phyloP scores from a whole-genome alignment of 768 basidiomycete genomes.

The Suillus discolor region DNA sequence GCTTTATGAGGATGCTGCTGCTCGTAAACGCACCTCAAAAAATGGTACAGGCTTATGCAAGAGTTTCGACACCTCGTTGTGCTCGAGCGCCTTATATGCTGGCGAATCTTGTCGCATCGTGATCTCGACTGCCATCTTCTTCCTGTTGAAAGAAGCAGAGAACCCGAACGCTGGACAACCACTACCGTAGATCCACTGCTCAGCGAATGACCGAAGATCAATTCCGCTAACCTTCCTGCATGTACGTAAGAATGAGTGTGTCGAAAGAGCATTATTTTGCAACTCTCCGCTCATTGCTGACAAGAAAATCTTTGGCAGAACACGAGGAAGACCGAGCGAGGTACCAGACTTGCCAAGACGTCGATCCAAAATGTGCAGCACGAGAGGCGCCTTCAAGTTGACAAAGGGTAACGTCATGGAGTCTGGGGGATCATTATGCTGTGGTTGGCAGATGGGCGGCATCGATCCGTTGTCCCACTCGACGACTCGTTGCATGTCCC shows the following conservation, averaged over 20 bases:
- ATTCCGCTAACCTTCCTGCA: constrained; percentile 94
- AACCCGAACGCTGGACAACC: constrained; percentile 93
- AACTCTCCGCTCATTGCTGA: constrained; percentile 93
- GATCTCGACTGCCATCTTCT: constrained; percentile 98
- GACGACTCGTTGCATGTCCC: constrained; percentile 92
- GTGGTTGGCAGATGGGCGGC: constrained; percentile 93
- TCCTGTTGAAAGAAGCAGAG: constrained; percentile 90
- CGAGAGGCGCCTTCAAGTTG: constrained; percentile 94
- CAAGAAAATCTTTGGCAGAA: constrained; percentile 93
- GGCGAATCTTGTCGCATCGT: constrained; percentile 89
- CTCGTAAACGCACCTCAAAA: constrained; percentile 69
- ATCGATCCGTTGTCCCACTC: constrained; percentile 86
- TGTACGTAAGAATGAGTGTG: constrained; percentile 85
- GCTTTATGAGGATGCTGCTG: constrained; percentile 2
- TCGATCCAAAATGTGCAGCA: constrained; percentile 93
- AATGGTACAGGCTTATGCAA: constrained; percentile 82
- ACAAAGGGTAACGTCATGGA: constrained; percentile 79
- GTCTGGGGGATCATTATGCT: constrained; percentile 83
- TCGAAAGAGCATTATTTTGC: constrained; percentile 82
- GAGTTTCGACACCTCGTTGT: constrained; percentile 67
- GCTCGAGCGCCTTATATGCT: constrained; percentile 66
- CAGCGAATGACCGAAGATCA: constrained; percentile 89
- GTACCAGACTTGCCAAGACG: constrained; percentile 94
- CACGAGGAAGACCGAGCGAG: constrained; percentile 89
- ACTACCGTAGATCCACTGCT: constrained; percentile 98